A percentile compares a stretch with the other conserved stretches of the same genome.
Evolutionary conservation across 805 yeast genomes (phyloP).

Genomic region (Lipomyces orientalis): DNA sequence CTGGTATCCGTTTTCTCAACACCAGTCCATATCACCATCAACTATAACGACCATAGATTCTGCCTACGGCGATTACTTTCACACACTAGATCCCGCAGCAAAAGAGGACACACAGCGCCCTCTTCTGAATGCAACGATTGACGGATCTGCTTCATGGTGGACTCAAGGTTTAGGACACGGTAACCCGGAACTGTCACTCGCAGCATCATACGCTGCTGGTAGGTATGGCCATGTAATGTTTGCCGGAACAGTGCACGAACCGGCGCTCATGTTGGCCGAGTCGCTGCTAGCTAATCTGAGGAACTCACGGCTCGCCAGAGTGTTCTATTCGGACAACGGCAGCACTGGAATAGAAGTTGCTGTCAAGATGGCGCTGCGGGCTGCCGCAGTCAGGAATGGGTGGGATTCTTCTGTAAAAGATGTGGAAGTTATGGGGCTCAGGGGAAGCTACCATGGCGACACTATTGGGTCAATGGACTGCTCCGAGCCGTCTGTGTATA

Average conservation of each 20-base stretch:
- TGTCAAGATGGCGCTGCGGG: slow-evolving; percentile 41
- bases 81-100: slow-evolving; percentile 10
- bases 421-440: slow-evolving; percentile 38
- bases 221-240: slow-evolving; percentile 42
- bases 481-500: slow-evolving; percentile 40
- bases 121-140: slow-evolving; percentile 7
- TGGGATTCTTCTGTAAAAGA: slow-evolving; percentile 25
- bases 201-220: slow-evolving; percentile 42
- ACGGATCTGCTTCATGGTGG: slow-evolving; percentile 43
- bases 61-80: slow-evolving; percentile 39
- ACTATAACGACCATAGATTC: slow-evolving; percentile 40
- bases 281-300: slow-evolving; percentile 24
- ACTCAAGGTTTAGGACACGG: slow-evolving; percentile 42
- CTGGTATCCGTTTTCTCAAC: slow-evolving; percentile 43
- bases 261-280: slow-evolving; percentile 39
- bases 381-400: slow-evolving; percentile 33
- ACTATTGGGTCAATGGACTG: slow-evolving; percentile 42
- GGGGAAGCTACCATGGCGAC: slow-evolving; percentile 42
- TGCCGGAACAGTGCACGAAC: slow-evolving; percentile 40
- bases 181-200: slow-evolving; percentile 36
- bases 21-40: slow-evolving; percentile 26
- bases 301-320: slow-evolving; percentile 36
- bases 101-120: not conserved
- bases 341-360: slow-evolving; percentile 43
- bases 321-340: slow-evolving; percentile 42